Base-by-base conservation (phyloP, 1,139 yeast genomes). In the Saccharomyces hybrid region DNA sequence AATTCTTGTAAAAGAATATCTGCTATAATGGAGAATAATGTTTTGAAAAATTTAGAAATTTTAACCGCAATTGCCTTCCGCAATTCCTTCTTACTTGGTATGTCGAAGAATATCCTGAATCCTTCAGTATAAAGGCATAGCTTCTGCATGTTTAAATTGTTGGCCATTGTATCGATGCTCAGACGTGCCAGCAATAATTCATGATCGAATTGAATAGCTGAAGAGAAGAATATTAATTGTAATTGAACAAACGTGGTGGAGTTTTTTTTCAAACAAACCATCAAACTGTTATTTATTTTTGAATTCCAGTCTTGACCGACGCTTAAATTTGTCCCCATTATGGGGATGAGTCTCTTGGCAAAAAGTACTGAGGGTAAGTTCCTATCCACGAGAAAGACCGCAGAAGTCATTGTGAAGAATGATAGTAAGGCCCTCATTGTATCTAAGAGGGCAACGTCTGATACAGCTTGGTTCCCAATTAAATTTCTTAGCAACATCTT, bases 91-190 rank as follows among this genome's bases (percentile, higher is more conserved):
- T 60, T 55, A 38, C 58, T 58, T 1, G 66, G 67, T 27, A 65
- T 53, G 44, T 61, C 58, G 50, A 65, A 66, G 32, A 63, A 67
- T 2, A 66, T 53, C 50, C 64, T 58, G 34, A 65, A 62, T 19
- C 69, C 68, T 53, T 66, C 70, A 2, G 68, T 63, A 49, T 65
- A 60, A 26, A 67, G 55, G 48, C 60, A 56, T 23, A 65, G 48
- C 47, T 58, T 62, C 41, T 55, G 54, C 13, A 63, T 51, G 41
- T 64, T 63, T 3, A 54, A 47, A 3, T 58, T 52, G 23, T 50
- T 46, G 9, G 59, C 41, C 7, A 57, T 55, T n/a, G 58, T 55
- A 26, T 60, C 54, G n/a, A 60, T 47, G 25, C 55, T 55, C 44
- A 63, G 42, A 41, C 57, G 57, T 29, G 49, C 32, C 11, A 65